Percentiles rank a stretch among this genome's conserved stretches.
Evolutionary conservation across 768 basidiomycete genomes (phyloP).

Genomic region (Hortiboletus campestris): DNA sequence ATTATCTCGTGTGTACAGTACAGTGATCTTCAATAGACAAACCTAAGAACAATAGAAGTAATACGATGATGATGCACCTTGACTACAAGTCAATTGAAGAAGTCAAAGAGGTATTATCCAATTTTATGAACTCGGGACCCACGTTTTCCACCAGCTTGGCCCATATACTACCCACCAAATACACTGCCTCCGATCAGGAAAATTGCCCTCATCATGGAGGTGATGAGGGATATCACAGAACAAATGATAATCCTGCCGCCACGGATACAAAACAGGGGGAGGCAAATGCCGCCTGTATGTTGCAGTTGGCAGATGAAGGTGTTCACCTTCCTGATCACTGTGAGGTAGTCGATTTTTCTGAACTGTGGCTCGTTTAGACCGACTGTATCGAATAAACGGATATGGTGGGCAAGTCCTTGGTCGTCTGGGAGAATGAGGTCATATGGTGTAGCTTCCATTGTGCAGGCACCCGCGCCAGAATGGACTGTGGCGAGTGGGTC

Average conservation of each 20-base stretch:
- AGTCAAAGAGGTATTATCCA: slow-evolving; percentile 10
- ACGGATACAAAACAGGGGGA: slow-evolving; percentile 36
- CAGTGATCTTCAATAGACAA: slow-evolving; percentile 6
- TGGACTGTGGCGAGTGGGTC: slow-evolving; percentile 26
- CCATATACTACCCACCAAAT: slow-evolving; percentile 26
- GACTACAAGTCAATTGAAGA: slow-evolving; percentile 13
- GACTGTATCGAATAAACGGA: slow-evolving; percentile 35
- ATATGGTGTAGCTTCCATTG: slow-evolving; percentile 32
- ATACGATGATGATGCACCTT: background rate
- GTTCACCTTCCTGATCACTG: slow-evolving; percentile 32
- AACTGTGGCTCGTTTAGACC: slow-evolving; percentile 31
- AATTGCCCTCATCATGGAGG: slow-evolving; percentile 24
- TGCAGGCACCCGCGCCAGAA: slow-evolving; percentile 35
- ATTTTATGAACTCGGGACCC: slow-evolving; percentile 26
- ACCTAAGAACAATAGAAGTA: background rate
- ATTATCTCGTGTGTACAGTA: background rate
- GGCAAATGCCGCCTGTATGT: slow-evolving; percentile 29
- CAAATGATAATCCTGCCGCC: slow-evolving; percentile 30
- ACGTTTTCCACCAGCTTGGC: slow-evolving; percentile 16
- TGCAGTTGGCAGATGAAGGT: slow-evolving; percentile 35
- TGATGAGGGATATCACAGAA: slow-evolving; percentile 27
- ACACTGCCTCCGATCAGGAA: slow-evolving; percentile 17
- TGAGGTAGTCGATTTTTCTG: slow-evolving; percentile 23
- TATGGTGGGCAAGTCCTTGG: slow-evolving; percentile 15
- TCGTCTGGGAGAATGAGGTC: slow-evolving; percentile 19